These are phyloP conservation scores for Clarireedia paspali DNA, from an alignment of 2,329 filamentous ascomycete genomes.

Conservation along the genomic window DNA sequence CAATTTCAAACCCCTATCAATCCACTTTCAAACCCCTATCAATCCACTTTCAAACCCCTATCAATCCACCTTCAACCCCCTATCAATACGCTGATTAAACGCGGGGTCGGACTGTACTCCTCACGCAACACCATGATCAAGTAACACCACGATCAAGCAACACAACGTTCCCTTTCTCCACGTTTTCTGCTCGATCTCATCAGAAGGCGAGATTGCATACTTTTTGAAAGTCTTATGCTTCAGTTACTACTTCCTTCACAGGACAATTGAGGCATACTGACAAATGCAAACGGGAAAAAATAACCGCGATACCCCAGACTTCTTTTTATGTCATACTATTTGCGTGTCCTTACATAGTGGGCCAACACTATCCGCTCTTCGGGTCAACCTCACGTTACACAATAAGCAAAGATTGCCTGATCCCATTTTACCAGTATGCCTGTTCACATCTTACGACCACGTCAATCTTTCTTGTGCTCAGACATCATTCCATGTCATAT, in stretches of 20 bases:
- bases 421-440: neutral
- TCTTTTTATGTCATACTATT: neutral
- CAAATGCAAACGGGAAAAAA: no score
- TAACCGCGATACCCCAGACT: neutral
- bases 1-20: neutral
- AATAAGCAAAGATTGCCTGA: neutral
- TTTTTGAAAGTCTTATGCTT: no score
- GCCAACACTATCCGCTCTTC: neutral
- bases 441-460: neutral
- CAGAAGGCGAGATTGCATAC: neutral
- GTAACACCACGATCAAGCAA: neutral
- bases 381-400: neutral
- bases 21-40: neutral
- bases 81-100: neutral
- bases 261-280: no score
- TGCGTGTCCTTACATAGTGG: no score
- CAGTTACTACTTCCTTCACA: neutral
- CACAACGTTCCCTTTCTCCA: neutral
- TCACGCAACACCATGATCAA: neutral
- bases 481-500: neutral
- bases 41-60: neutral
- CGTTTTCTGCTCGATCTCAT: slow-evolving; percentile 8
- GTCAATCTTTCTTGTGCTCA: neutral
- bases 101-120: slow-evolving; percentile 2
- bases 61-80: neutral